phyloP scores from a whole-genome alignment of 495 filamentous ascomycete species.

The Penicilliopsis zonata region DNA sequence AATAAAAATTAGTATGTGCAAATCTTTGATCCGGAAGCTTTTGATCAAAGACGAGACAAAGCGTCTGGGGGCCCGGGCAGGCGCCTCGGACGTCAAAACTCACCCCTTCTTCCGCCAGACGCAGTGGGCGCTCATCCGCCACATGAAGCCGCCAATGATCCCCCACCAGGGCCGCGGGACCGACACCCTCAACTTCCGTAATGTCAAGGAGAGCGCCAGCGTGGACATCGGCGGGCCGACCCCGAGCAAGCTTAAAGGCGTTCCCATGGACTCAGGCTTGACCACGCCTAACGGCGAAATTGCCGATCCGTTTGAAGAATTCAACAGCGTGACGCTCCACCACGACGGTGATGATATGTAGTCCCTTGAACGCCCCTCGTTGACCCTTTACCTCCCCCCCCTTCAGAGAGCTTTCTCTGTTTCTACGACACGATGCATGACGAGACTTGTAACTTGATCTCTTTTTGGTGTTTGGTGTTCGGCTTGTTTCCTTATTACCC shows the following conservation, averaged over 20 bases:
- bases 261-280: slow-evolving; percentile 73
- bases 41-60: slow-evolving; percentile 97
- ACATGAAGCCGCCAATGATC: slow-evolving; percentile 98
- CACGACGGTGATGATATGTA: slow-evolving; percentile 59
- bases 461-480: no score
- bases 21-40: slow-evolving; percentile 90
- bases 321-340: slow-evolving; percentile 95
- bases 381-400: no score
- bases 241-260: slow-evolving; percentile 53
- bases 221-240: slow-evolving; percentile 68
- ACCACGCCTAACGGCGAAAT: slow-evolving; percentile 75
- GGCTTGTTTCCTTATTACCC: no score
- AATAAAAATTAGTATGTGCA: slow-evolving; percentile 59
- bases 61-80: slow-evolving; percentile 85
- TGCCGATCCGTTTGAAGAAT: slow-evolving; percentile 95
- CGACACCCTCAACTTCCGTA: slow-evolving; percentile 93
- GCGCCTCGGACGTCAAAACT: slow-evolving; percentile 90
- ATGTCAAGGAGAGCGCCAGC: slow-evolving; percentile 92
- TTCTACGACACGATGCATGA: no score
- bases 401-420: no score
- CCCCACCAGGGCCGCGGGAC: slow-evolving; percentile 84
- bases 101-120: slow-evolving; percentile 95
- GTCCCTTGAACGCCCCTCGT: no score
- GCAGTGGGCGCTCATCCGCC: slow-evolving; percentile 92
- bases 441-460: no score